Conservation (phyloP, 129 eudicot genomes). For the Daucus carota region DH1_v3.0 NC_030383.2:59220501-59221000, state of each 20-base stretch:
- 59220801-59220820: neutral
- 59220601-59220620: no score
- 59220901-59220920: neutral
- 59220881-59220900: neutral
- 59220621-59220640: no score
- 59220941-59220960: neutral
- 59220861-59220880: neutral
- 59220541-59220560: no score
- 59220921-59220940: neutral
- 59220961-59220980: neutral
- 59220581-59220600: no score
- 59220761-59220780: conserved; percentile 71
- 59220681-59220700: neutral
- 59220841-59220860: neutral
- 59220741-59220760: conserved; percentile 83
- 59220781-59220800: neutral
- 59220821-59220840: neutral
- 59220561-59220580: no score
- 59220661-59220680: no score
- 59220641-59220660: no score
- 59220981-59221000: neutral
- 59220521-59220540: no score
- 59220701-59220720: neutral
- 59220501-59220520: no score
- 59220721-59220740: conserved; percentile 58